Percentiles rank a stretch among this genome's conserved stretches.
These are phyloP conservation scores for Hortaea sp. DNA, from an alignment of 2,329 filamentous ascomycete species.

Conservation along the genomic window DNA sequence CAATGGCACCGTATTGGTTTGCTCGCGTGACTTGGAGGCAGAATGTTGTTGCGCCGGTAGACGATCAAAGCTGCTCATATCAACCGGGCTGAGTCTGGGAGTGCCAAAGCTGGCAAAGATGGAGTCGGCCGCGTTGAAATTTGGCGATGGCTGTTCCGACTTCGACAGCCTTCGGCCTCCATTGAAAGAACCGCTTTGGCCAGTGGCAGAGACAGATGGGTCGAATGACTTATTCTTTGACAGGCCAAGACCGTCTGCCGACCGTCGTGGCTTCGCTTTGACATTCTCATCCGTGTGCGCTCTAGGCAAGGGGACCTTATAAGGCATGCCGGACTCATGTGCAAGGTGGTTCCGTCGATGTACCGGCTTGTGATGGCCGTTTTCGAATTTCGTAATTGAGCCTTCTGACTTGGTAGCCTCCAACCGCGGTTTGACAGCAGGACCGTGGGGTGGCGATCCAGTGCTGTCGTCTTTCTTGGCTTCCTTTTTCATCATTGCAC, in stretches of 20 bases:
- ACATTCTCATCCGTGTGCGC: slow-evolving; percentile 41
- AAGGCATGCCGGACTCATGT: slow-evolving; percentile 52
- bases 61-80: slow-evolving; percentile 16
- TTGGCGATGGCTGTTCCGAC: slow-evolving; percentile 24
- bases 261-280: slow-evolving; percentile 35
- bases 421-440: slow-evolving; percentile 46
- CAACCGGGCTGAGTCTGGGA: slow-evolving; percentile 12
- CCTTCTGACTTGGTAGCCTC: slow-evolving; percentile 50
- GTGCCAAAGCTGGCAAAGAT: slow-evolving; percentile 3
- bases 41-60: slow-evolving; percentile 15
- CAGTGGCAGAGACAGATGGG: slow-evolving; percentile 5
- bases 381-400: slow-evolving; percentile 50
- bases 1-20: slow-evolving; percentile 9
- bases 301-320: slow-evolving; percentile 52
- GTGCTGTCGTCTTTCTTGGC: slow-evolving; percentile 16
- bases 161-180: slow-evolving; percentile 17
- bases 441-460: slow-evolving; percentile 22
- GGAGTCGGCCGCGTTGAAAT: slow-evolving; percentile 4
- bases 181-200: slow-evolving; percentile 8
- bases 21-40: slow-evolving; percentile 16
- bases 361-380: slow-evolving; percentile 55
- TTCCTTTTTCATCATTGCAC: slow-evolving; percentile 49
- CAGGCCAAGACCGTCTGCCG: slow-evolving; percentile 41
- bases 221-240: slow-evolving; percentile 8
- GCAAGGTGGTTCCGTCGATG: slow-evolving; percentile 56